Evolutionary conservation across 129 eudicot genomes (phyloP).

Genomic region (Smallanthus sonchifolius): DNA sequence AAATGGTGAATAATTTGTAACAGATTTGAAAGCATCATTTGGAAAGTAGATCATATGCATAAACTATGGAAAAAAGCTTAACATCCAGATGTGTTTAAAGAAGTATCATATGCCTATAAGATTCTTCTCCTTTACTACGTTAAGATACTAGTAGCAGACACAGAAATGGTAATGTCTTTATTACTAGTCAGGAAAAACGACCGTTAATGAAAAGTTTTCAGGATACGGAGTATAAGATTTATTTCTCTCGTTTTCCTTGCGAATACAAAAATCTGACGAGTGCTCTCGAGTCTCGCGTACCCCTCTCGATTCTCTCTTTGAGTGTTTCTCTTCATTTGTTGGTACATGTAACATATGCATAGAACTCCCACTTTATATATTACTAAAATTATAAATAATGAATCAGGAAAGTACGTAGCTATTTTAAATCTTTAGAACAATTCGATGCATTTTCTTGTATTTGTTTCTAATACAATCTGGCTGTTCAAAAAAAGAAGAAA

Average conservation of each 20-base stretch:
- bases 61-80: not conserved
- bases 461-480: no score
- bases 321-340: not conserved
- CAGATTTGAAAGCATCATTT: not conserved
- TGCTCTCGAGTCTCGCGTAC: no score
- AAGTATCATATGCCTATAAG: not conserved
- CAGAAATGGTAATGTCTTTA: not conserved
- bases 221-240: not conserved
- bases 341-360: not conserved
- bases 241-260: not conserved
- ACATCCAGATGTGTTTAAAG: not conserved
- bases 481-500: no score
- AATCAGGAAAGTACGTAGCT: no score
- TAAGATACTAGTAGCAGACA: not conserved
- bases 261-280: not conserved
- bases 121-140: not conserved
- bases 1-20: not conserved
- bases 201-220: not conserved
- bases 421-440: no score
- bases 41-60: not conserved
- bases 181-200: not conserved
- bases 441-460: no score
- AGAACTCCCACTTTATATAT: not conserved
- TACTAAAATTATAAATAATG: not conserved
- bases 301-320: no score